Evolutionary conservation across 371 early-diverging fungal species (phyloP), one percentile per base, ranked within the genome.

Genomic region (Mucor lusitanicus): DNA sequence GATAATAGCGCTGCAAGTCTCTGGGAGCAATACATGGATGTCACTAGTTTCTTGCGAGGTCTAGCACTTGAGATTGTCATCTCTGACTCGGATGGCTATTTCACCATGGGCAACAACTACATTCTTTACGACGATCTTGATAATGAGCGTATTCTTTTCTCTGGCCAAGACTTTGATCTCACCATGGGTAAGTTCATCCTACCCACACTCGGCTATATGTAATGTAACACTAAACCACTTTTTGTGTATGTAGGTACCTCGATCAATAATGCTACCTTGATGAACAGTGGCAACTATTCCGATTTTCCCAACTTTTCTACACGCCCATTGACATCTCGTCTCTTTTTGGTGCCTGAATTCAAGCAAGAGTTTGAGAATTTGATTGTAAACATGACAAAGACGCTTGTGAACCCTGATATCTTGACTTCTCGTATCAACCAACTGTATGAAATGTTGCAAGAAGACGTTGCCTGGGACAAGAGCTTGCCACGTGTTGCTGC

Each of bases 81-180:
- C 2, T 57, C 59, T 1, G 32, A 65, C 54, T 63, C 66, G 44
- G 80, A 79, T 59, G 75, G 68, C 8, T 74, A 76, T 35, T 59
- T 73, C 11, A 60, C 68, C 19, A 79, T 74, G 54, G 66, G 66
- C 12, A 67, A 79, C 17, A 79, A 79, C 27, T 79, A 72, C 37
- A 73, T 74, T 35, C 13, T 79, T 23, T 79, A 79, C 50, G 67
- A 76, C 3, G 55, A 73, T 23, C 64, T 67, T 23, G 40, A 35
- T 6, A 48, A 33, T 17, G 63, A 59, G 5, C 60, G 63, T 1
- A 56, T 74, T 30, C 46, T 71, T 19, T 75, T 60, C 37, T 67
- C 70, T 39, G 63, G 60, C 2, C 73, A 73, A 70, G 80, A 80
- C 30, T 56, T 77, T 53, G 80, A 77, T 65, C 64, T 70, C 21